These are phyloP conservation scores for Aciculosporium take DNA, from an alignment of 2,329 filamentous ascomycete genomes.

Conservation along the genomic window DNA sequence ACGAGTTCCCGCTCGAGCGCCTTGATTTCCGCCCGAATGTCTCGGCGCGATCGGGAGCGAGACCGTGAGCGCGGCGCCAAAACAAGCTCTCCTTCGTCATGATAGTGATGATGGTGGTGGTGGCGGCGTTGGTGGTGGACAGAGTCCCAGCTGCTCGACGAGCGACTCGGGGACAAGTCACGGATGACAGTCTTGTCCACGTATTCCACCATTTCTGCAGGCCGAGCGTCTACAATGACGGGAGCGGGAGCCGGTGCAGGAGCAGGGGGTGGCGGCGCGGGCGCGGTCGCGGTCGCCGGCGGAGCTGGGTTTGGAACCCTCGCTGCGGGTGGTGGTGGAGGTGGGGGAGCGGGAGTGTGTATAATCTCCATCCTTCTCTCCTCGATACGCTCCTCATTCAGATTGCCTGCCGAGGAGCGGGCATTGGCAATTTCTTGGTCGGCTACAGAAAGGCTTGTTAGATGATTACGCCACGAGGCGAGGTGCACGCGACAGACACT, in stretches of 20 bases:
- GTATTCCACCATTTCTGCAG: conserved; percentile 23
- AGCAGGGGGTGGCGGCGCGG: conserved; percentile 9
- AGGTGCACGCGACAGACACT: conserved; percentile 4
- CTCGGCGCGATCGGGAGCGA: conserved; percentile 37
- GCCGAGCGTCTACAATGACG: conserved; percentile 20
- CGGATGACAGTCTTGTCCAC: conserved; percentile 33
- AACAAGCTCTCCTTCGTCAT: conserved; percentile 17
- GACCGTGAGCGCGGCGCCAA: conserved; percentile 29
- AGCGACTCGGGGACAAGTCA: conserved; percentile 33
- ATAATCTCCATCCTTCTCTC: conserved; percentile 15
- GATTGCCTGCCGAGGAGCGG: conserved; percentile 31
- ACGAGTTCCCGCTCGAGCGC: conserved; percentile 44
- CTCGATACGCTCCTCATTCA: conserved; percentile 33
- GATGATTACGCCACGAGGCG: not conserved
- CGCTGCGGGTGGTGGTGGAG: conserved; percentile 11
- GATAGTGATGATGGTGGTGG: conserved; percentile 15
- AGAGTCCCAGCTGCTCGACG: conserved; percentile 20
- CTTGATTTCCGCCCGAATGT: conserved; percentile 59
- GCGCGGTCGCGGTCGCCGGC: conserved; percentile 14
- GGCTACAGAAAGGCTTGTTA: conserved; percentile 15
- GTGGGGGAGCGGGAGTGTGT: conserved; percentile 8
- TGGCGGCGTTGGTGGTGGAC: conserved; percentile 16
- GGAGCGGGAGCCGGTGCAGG: conserved; percentile 16
- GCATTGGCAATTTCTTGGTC: conserved; percentile 30
- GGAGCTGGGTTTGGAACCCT: conserved; percentile 10